Percentiles rank a stretch among this genome's conserved stretches.
These are phyloP conservation scores for Trematosphaeria pertusa DNA, from an alignment of 2,329 filamentous ascomycete genomes.

Conservation along the genomic window DNA sequence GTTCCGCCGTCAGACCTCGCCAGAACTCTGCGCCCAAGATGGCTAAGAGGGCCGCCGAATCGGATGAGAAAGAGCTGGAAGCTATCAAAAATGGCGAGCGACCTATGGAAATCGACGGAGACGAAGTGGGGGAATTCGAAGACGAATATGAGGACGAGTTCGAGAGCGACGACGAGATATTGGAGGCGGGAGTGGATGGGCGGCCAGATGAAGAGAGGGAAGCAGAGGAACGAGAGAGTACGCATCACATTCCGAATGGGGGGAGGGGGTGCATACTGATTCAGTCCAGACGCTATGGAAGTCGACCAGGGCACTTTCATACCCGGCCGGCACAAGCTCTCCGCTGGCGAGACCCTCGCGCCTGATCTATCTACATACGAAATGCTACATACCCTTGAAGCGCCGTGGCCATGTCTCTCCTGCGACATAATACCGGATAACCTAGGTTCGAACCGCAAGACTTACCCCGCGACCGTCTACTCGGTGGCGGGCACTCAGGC, in stretches of 20 bases:
- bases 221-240: slow-evolving; percentile 80
- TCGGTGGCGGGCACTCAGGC: slow-evolving; percentile 95
- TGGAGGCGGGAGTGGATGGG: slow-evolving; percentile 94
- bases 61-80: slow-evolving; percentile 56
- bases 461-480: slow-evolving; percentile 96
- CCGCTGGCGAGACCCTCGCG: slow-evolving; percentile 86
- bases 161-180: slow-evolving; percentile 89
- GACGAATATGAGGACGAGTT: slow-evolving; percentile 95
- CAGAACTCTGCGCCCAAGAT: slow-evolving; percentile 51
- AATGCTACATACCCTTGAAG: slow-evolving; percentile 93
- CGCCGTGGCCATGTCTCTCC: slow-evolving; percentile 95
- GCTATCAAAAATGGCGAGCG: slow-evolving; percentile 68
- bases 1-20: too few species aligned
- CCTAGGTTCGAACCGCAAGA: slow-evolving; percentile 86
- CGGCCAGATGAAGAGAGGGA: slow-evolving; percentile 91
- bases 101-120: slow-evolving; percentile 57
- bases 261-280: slow-evolving; percentile 6
- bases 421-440: slow-evolving; percentile 90
- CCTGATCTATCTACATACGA: slow-evolving; percentile 96
- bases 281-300: slow-evolving; percentile 75
- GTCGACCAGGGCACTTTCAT: slow-evolving; percentile 96
- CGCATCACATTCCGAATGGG: slow-evolving; percentile 22
- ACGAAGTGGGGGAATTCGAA: slow-evolving; percentile 77
- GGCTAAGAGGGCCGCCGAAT: slow-evolving; percentile 67
- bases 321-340: slow-evolving; percentile 89